Percentiles rank a stretch among this genome's conserved stretches.
Evolutionary conservation across 495 filamentous ascomycete species (phyloP).

Genomic region (Hypoxylon rickii): DNA sequence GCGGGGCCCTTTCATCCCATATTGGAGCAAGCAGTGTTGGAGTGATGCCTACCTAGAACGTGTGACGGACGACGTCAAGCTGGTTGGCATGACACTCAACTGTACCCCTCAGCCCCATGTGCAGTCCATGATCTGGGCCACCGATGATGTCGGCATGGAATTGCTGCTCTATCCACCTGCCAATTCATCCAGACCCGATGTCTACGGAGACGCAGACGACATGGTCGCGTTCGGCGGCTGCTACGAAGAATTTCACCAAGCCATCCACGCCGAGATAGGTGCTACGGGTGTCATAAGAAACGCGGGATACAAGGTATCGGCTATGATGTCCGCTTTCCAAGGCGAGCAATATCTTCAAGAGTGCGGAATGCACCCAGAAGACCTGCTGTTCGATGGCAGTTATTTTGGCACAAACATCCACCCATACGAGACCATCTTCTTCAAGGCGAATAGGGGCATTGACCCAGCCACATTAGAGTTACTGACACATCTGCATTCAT

Average conservation of each 20-base stretch:
- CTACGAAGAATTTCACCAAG: conserved; percentile 25
- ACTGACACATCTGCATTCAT: conserved; percentile 24
- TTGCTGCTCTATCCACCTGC: conserved; percentile 35
- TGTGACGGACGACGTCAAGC: conserved; percentile 38
- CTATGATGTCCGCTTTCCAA: conserved; percentile 39
- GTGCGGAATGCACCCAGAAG: conserved; percentile 16
- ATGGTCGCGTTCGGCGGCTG: conserved; percentile 35
- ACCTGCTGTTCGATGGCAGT: conserved; percentile 25
- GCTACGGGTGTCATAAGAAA: conserved; percentile 27
- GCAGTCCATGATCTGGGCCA: conserved; percentile 45
- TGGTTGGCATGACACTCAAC: conserved; percentile 43
- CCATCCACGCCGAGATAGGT: conserved; percentile 39
- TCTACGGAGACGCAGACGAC: conserved; percentile 6
- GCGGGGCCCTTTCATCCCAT: conserved; percentile 41
- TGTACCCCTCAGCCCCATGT: conserved; percentile 37
- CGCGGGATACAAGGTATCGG: conserved; percentile 37
- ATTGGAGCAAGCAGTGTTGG: conserved; percentile 37
- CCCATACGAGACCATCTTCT: conserved; percentile 41
- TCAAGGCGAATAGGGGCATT: conserved; percentile 39
- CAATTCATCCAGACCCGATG: conserved; percentile 10
- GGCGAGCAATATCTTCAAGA: conserved; percentile 10
- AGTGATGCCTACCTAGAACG: conserved; percentile 34
- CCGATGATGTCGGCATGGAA: conserved; percentile 37
- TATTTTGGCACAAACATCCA: conserved; percentile 42
- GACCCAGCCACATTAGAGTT: conserved; percentile 24